Conservation (phyloP, 257 asterid species). For the Gentiana straminea region DNA sequence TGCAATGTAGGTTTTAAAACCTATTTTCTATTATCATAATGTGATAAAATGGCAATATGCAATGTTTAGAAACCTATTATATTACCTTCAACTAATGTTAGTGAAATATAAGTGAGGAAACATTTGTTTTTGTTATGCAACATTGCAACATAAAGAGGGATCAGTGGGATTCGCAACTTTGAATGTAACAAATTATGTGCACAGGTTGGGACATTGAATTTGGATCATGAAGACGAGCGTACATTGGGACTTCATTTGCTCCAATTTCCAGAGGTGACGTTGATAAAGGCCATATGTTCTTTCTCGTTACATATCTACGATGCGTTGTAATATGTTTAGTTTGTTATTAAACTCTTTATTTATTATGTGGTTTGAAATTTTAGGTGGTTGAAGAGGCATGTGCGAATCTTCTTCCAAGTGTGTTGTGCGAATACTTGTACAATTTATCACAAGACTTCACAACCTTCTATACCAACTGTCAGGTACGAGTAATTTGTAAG, state of each 20-base stretch:
- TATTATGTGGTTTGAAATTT: slow-evolving; percentile 8
- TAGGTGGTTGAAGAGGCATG: slow-evolving; percentile 84
- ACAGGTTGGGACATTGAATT: slow-evolving; percentile 49
- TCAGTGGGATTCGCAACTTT: background rate
- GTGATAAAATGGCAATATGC: too few species aligned
- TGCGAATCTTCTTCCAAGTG: slow-evolving; percentile 54
- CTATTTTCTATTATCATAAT: too few species aligned
- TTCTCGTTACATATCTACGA: background rate
- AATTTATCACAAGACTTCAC: slow-evolving; percentile 85
- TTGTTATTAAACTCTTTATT: slow-evolving; percentile 12
- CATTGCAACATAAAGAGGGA: too few species aligned
- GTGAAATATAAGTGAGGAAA: too few species aligned
- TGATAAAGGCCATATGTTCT: background rate
- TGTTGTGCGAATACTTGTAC: slow-evolving; percentile 74
- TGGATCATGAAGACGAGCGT: slow-evolving; percentile 82
- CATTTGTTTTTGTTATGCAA: too few species aligned
- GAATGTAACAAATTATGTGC: background rate
- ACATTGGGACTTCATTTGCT: slow-evolving; percentile 74
- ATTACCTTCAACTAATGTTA: too few species aligned
- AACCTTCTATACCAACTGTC: slow-evolving; percentile 71
- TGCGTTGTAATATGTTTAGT: background rate
- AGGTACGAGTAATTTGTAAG: slow-evolving; percentile 30
- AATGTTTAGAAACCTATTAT: too few species aligned
- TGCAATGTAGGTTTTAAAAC: too few species aligned
- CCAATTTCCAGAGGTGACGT: slow-evolving; percentile 74